phyloP scores from a whole-genome alignment of 805 yeast species.

The Candida koratica region DNA sequence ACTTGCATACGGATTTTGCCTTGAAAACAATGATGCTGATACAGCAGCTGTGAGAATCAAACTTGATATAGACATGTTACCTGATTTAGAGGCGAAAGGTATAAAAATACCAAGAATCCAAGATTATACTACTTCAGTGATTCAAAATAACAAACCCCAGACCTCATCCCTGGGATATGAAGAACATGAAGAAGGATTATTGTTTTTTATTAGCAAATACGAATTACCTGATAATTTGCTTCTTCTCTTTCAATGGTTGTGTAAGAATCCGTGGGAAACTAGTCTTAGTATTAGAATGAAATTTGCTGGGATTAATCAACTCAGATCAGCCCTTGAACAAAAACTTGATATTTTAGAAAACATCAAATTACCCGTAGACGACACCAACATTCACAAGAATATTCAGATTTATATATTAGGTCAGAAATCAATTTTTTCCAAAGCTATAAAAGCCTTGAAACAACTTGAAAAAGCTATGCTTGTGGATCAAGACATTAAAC shows the following conservation, averaged over 20 bases:
- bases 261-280: conserved; percentile 47
- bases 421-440: conserved; percentile 47
- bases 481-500: conserved; percentile 36
- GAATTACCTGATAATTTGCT: conserved; percentile 44
- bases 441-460: conserved; percentile 43
- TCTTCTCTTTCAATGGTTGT: conserved; percentile 52
- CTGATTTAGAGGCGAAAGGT: conserved; percentile 32
- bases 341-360: conserved; percentile 37
- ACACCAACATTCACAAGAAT: conserved; percentile 10
- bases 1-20: conserved; percentile 76
- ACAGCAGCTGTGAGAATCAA: conserved; percentile 56
- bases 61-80: conserved; percentile 36
- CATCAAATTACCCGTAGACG: conserved; percentile 9
- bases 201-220: conserved; percentile 37
- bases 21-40: conserved; percentile 56
- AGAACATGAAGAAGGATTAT: conserved; percentile 27
- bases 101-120: conserved; percentile 33
- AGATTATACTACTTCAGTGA: conserved; percentile 39
- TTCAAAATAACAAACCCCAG: conserved; percentile 11
- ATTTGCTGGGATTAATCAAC: conserved; percentile 57
- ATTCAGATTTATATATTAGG: conserved; percentile 45
- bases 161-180: conserved; percentile 11
- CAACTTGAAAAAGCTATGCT: conserved; percentile 45
- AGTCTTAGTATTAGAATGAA: conserved; percentile 48
- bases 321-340: conserved; percentile 48